Conservation (phyloP, 306 rosid species). For the Quercus alba region DNA sequence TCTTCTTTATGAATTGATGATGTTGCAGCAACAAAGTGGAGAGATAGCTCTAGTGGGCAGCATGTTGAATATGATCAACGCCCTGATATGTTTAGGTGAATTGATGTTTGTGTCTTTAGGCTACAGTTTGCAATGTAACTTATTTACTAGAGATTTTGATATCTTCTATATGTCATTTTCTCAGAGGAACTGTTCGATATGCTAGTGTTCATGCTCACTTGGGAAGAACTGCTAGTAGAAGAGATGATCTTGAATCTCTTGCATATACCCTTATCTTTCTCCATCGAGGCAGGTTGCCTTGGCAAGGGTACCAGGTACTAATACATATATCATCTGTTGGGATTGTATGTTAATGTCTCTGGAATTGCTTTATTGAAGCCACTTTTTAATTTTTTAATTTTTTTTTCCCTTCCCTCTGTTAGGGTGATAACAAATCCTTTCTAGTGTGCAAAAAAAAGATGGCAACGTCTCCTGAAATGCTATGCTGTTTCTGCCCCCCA, state of each 20-base stretch:
- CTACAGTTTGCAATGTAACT: neutral
- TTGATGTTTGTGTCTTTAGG: neutral
- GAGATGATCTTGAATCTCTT: slow-evolving; percentile 96
- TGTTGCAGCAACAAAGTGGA: slow-evolving; percentile 89
- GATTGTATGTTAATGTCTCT: slow-evolving; percentile 3
- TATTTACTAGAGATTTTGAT: neutral
- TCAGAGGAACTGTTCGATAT: slow-evolving; percentile 93
- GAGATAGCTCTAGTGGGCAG: slow-evolving; percentile 64
- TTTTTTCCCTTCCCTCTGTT: slow-evolving; percentile 11
- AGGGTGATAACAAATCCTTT: slow-evolving; percentile 89
- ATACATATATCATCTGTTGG: slow-evolving; percentile 8
- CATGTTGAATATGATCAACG: slow-evolving; percentile 97
- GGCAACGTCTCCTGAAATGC: slow-evolving; percentile 92
- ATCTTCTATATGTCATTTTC: neutral
- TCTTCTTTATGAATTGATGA: neutral
- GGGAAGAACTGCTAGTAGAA: slow-evolving; percentile 96
- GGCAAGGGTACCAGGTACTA: slow-evolving; percentile 95
- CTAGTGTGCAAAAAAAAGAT: slow-evolving; percentile 76
- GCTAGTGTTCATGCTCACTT: slow-evolving; percentile 97
- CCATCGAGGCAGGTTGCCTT: slow-evolving; percentile 83
- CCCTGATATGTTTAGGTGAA: slow-evolving; percentile 92
- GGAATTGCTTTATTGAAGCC: neutral
- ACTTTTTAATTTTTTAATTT: neutral
- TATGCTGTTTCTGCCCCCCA: slow-evolving; percentile 89
- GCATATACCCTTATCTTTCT: slow-evolving; percentile 93